These are phyloP conservation scores for Fusarium anthophilum DNA, from an alignment of 2,329 filamentous ascomycete species.

Conservation along the genomic window DNA sequence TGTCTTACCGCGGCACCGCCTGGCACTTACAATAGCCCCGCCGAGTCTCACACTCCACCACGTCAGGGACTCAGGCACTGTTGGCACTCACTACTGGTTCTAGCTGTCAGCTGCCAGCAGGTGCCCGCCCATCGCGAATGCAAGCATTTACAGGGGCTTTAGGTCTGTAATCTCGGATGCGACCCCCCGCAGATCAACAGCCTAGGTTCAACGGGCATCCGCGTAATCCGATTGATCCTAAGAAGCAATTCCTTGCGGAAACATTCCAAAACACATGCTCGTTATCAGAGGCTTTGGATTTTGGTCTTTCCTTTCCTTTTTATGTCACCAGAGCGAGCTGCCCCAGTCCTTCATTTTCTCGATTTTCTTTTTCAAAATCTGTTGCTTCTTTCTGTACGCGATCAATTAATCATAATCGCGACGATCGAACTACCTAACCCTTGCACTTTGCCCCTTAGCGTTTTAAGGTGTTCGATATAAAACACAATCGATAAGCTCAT, in stretches of 20 bases:
- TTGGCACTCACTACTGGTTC: constrained; percentile 3
- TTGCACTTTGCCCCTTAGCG: neutral
- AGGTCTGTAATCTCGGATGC: constrained; percentile 31
- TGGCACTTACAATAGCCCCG: neutral
- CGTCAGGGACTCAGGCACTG: neutral
- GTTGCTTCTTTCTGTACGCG: neutral
- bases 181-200: constrained; percentile 32
- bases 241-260: neutral
- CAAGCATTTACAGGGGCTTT: constrained; percentile 8
- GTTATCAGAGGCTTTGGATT: neutral
- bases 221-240: constrained; percentile 23
- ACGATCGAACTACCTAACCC: neutral
- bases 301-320: neutral
- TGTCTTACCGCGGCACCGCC: neutral
- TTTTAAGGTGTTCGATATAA: neutral
- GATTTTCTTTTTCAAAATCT: neutral
- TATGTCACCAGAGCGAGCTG: neutral
- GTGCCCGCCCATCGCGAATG: neutral
- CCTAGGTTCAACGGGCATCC: constrained; percentile 7
- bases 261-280: neutral
- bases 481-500: neutral
- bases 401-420: neutral
- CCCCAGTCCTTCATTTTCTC: constrained; percentile 7
- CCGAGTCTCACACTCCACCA: neutral
- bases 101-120: neutral